phyloP scores from a whole-genome alignment of 352 stramenopile genomes.

The Pythium periplocum region DNA sequence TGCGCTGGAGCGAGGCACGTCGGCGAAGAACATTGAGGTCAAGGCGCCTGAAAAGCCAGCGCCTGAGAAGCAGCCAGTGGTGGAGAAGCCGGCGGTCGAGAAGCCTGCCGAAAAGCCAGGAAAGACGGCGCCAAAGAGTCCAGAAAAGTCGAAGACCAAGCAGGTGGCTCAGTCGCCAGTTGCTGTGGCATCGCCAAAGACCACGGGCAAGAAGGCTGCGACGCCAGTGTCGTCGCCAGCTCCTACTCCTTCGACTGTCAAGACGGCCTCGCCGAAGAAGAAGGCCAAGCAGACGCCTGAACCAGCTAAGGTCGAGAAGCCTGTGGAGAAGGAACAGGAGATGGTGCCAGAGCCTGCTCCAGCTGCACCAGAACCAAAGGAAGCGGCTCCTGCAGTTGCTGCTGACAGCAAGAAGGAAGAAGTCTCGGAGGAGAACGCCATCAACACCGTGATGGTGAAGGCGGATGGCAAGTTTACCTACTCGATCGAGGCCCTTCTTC shows the following conservation, averaged over 20 bases:
- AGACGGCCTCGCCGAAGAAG: conserved; percentile 13
- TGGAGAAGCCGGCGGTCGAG: background rate
- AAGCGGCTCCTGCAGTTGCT: background rate
- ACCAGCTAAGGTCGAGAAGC: conserved; percentile 5
- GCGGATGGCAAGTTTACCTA: conserved; percentile 28
- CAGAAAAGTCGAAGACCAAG: conserved; percentile 4
- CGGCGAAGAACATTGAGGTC: background rate
- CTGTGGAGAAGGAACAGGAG: background rate
- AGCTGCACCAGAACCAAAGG: background rate
- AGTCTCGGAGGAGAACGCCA: conserved; percentile 5
- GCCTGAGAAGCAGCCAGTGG: background rate
- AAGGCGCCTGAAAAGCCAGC: background rate
- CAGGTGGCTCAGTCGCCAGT: background rate
- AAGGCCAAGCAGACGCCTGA: conserved; percentile 6
- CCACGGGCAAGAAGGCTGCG: background rate
- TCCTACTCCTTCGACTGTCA: conserved; percentile 3
- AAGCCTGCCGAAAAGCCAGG: background rate
- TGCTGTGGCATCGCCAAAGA: conserved; percentile 11
- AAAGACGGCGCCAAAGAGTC: conserved; percentile 6
- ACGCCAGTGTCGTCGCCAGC: conserved; percentile 1
- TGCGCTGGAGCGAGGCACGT: conserved; percentile 7
- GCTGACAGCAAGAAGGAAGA: conserved; percentile 4
- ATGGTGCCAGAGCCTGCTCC: background rate
- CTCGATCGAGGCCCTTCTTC: conserved; percentile 20
- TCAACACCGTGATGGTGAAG: conserved; percentile 15